Conservation (phyloP, 2,329 filamentous ascomycete genomes). For the Pseudogymnoascus sp. region DNA sequence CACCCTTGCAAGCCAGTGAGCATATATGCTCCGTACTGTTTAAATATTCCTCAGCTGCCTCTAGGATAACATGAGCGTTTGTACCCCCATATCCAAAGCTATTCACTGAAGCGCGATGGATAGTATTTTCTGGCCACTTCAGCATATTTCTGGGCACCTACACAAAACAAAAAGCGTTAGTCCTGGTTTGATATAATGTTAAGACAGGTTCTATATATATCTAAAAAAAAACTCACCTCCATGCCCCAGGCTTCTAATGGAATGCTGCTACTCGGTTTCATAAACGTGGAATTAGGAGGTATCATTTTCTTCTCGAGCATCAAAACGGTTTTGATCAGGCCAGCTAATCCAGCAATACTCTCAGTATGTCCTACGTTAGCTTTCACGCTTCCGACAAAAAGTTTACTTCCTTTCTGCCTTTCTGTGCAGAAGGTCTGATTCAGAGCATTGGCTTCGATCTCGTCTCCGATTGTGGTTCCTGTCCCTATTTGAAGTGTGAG, state of each 20-base stretch:
- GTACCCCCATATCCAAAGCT: slow-evolving; percentile 37
- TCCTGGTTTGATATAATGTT: no score
- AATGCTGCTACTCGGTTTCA: slow-evolving; percentile 17
- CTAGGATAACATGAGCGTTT: slow-evolving; percentile 35
- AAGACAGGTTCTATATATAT: not conserved
- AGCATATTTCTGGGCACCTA: not conserved
- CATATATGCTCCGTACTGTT: no score
- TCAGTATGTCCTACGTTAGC: slow-evolving; percentile 26
- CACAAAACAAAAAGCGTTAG: not conserved
- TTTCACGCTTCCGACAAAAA: slow-evolving; percentile 18
- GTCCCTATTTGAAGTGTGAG: no score
- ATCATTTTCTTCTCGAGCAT: slow-evolving; percentile 26
- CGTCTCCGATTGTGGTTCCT: no score
- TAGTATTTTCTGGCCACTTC: not conserved
- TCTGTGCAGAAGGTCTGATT: no score
- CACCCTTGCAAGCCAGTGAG: no score
- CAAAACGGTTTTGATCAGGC: slow-evolving; percentile 21
- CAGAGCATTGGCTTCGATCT: not conserved
- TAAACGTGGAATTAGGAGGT: slow-evolving; percentile 25
- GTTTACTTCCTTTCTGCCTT: no score
- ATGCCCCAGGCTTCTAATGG: not conserved
- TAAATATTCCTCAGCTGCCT: no score
- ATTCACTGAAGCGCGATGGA: slow-evolving; percentile 17
- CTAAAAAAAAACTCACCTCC: not conserved
- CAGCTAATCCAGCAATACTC: slow-evolving; percentile 17